phyloP scores from a whole-genome alignment of 2,329 filamentous ascomycete genomes.

The Colletotrichum camelliae region DNA sequence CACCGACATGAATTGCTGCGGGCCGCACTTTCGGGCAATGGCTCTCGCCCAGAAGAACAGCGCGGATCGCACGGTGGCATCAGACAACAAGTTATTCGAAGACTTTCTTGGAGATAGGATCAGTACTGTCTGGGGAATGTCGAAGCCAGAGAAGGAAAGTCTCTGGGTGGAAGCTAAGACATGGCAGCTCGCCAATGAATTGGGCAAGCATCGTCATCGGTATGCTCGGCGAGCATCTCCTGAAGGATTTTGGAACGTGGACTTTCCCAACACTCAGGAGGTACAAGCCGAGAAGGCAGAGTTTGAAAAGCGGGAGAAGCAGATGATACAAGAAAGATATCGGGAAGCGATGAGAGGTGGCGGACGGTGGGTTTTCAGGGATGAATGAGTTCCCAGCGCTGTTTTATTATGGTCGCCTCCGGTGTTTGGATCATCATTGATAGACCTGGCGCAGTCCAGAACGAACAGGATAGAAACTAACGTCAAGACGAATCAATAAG shows the following conservation, averaged over 20 bases:
- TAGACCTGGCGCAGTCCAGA: neutral
- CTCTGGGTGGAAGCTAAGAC: conserved; percentile 79
- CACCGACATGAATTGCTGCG: conserved; percentile 77
- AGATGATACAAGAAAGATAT: conserved; percentile 74
- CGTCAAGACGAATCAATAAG: neutral
- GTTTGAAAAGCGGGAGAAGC: conserved; percentile 66
- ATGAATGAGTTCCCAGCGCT: conserved; percentile 61
- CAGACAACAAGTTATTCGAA: conserved; percentile 59
- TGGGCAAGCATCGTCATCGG: conserved; percentile 78
- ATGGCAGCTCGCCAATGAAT: conserved; percentile 73
- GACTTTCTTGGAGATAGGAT: conserved; percentile 63
- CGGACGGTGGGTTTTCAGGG: conserved; percentile 81
- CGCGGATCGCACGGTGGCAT: conserved; percentile 38
- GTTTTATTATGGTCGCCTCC: neutral
- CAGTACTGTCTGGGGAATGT: conserved; percentile 64
- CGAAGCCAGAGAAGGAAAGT: conserved; percentile 64
- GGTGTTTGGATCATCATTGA: neutral
- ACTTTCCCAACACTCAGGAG: conserved; percentile 91
- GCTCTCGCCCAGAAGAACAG: conserved; percentile 57
- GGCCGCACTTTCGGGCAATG: conserved; percentile 71
- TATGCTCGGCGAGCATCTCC: conserved; percentile 76
- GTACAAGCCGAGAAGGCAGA: conserved; percentile 67
- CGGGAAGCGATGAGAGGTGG: conserved; percentile 80
- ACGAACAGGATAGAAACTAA: neutral
- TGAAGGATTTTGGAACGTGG: conserved; percentile 88